Conservation (phyloP, 2,329 filamentous ascomycete species). For the Cytospora leucostoma region DNA sequence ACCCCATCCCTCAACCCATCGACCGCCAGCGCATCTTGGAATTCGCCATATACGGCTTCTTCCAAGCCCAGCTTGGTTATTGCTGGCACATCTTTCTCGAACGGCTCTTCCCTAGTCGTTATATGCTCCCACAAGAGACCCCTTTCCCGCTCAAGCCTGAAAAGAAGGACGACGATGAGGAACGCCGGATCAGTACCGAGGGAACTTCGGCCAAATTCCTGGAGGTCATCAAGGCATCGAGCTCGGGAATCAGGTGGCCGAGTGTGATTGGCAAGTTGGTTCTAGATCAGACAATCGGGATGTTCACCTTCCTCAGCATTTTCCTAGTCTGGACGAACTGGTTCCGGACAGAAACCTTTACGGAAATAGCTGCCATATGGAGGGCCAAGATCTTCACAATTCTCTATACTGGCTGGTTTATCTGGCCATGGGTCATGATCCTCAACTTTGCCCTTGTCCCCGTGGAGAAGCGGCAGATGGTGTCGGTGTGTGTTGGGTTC, state of each 20-base stretch:
- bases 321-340: slow-evolving; percentile 34
- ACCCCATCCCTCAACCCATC: slow-evolving; percentile 21
- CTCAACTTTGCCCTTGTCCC: slow-evolving; percentile 33
- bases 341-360: slow-evolving; percentile 28
- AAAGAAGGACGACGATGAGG: slow-evolving; percentile 29
- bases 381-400: slow-evolving; percentile 30
- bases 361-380: slow-evolving; percentile 28
- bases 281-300: slow-evolving; percentile 33
- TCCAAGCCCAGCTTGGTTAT: slow-evolving; percentile 33
- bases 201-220: slow-evolving; percentile 23
- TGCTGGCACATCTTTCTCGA: slow-evolving; percentile 33
- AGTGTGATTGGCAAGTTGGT: slow-evolving; percentile 32
- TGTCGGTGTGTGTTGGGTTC: slow-evolving; percentile 33
- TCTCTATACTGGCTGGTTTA: slow-evolving; percentile 31
- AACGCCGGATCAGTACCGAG: slow-evolving; percentile 26
- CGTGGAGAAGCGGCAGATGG: slow-evolving; percentile 32
- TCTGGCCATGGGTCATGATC: slow-evolving; percentile 34
- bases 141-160: slow-evolving; percentile 21
- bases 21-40: slow-evolving; percentile 33
- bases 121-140: slow-evolving; percentile 7
- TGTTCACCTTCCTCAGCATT: slow-evolving; percentile 29
- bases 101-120: slow-evolving; percentile 31
- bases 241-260: slow-evolving; percentile 29
- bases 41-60: slow-evolving; percentile 33
- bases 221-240: slow-evolving; percentile 16